Evolutionary conservation across 2,329 filamentous ascomycete genomes (phyloP), one percentile per base, ranked within the genome.

Genomic region (Arthrobotrys sinensis): DNA sequence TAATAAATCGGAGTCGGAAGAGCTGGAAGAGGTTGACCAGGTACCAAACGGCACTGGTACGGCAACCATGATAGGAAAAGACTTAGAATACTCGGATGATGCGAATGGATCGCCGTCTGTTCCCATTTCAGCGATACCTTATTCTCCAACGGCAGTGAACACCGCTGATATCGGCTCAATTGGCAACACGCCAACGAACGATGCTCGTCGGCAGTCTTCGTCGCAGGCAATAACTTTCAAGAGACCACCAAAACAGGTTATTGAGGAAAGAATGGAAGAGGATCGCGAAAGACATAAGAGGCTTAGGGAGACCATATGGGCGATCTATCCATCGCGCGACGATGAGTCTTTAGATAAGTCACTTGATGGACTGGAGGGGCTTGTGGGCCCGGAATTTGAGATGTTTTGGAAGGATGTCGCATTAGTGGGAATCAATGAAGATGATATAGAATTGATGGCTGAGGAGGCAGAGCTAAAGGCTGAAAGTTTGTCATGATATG

Each of bases 191-290:
- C 77, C 79, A 12, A 76, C 46, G 11, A 36, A 11, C 32, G 71
- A 76, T 11, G 8, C 60, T 48, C 79, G 73, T 63, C 79, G 66
- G 46, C 72, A 70, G 38, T 71, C 48, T 62, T 75, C 45, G 52
- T 65, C 75, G 52, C 75, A 78, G 34, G 16, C 67, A 14, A 63
- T 68, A 40, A 45, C 75, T n/a, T 78, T 78, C 32, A 78, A 78
- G 32, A 60, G 75, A 28, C 75, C 75, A 10, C 60, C 75, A 36
- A 84, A 86, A 52, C 86, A 87, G 64, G 93, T 97, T 85, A 92
- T 97, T 66, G 94, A 98, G 85, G 94, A 98, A 86, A 88, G 96
- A 46, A 97, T 99, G 80, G 96, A 99, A 82, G 96, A 99, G 85
- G 96, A 99, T 84, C 88, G 96, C 2, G 96, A 99, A 84, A 87